Conservation (phyloP, 805 yeast species). For the Grigorovia yakushimaensis region DNA sequence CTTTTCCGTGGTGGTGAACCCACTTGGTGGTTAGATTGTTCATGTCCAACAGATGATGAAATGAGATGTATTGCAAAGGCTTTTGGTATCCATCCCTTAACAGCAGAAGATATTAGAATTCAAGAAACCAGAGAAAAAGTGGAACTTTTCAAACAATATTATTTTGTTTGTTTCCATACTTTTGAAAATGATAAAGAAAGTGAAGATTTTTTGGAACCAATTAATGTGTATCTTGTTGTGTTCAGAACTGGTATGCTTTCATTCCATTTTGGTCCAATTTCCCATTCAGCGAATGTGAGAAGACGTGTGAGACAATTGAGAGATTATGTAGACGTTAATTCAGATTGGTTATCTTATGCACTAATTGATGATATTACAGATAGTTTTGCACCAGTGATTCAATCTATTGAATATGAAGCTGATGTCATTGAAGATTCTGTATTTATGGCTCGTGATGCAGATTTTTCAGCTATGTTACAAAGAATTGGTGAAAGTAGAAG, state of each 20-base stretch:
- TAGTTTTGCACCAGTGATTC: constrained; percentile 75
- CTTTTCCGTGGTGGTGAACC: constrained; percentile 63
- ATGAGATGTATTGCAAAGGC: constrained; percentile 89
- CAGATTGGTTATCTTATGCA: constrained; percentile 80
- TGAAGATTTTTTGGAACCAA: constrained; percentile 76
- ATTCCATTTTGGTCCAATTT: constrained; percentile 59
- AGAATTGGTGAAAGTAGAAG: constrained; percentile 84
- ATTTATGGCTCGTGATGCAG: constrained; percentile 64
- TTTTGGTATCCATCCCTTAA: constrained; percentile 94
- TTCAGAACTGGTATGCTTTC: constrained; percentile 59
- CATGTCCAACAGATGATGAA: constrained; percentile 89
- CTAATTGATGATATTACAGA: constrained; percentile 76
- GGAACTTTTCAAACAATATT: constrained; percentile 79
- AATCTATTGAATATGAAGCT: constrained; percentile 68
- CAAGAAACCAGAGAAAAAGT: constrained; percentile 97
- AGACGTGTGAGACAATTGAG: constrained; percentile 72
- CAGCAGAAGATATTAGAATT: constrained; percentile 93
- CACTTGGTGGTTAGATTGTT: constrained; percentile 94
- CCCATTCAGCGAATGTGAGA: constrained; percentile 67
- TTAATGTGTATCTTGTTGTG: constrained; percentile 65
- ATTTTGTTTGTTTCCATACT: constrained; percentile 94
- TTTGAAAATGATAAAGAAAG: constrained; percentile 76
- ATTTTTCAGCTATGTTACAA: constrained; percentile 66
- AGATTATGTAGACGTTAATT: constrained; percentile 66
- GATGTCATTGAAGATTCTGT: constrained; percentile 76